Evolutionary conservation across 495 filamentous ascomycete genomes (phyloP).

Genomic region (Haplographium delicatum): DNA sequence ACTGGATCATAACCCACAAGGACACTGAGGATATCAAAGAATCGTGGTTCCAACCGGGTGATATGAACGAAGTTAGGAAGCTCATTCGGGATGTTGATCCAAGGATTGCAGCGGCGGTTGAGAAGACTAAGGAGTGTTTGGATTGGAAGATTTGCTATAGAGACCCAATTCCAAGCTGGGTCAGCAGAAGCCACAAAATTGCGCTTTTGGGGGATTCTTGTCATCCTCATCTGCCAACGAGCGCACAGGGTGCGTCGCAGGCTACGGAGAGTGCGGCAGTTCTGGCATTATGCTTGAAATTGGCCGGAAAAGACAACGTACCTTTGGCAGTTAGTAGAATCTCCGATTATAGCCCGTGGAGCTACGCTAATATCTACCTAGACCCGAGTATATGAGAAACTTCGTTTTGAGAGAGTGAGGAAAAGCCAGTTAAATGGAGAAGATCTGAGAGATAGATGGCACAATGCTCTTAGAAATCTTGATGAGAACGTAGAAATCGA

Average conservation of each 20-base stretch:
- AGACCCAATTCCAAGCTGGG: conserved; percentile 43
- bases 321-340: conserved; percentile 33
- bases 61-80: conserved; percentile 41
- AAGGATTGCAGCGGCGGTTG: conserved; percentile 38
- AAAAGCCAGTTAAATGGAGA: conserved; percentile 46
- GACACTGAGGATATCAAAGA: conserved; percentile 42
- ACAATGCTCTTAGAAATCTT: conserved; percentile 42
- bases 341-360: no score
- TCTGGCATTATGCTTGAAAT: conserved; percentile 38
- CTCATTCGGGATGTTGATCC: conserved; percentile 35
- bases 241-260: conserved; percentile 45
- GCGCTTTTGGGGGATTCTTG: conserved; percentile 43
- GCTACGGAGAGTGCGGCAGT: conserved; percentile 44
- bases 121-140: conserved; percentile 41
- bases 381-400: conserved; percentile 47
- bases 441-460: conserved; percentile 49
- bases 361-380: no score
- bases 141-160: conserved; percentile 50
- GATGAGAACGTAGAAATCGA: conserved; percentile 45
- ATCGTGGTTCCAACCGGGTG: conserved; percentile 44
- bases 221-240: conserved; percentile 44
- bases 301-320: conserved; percentile 39
- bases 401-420: conserved; percentile 41
- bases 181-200: conserved; percentile 39
- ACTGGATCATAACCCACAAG: conserved; percentile 46